Evolutionary conservation across 2,329 filamentous ascomycete species (phyloP).

Genomic region (Coniochaeta prunicola): DNA sequence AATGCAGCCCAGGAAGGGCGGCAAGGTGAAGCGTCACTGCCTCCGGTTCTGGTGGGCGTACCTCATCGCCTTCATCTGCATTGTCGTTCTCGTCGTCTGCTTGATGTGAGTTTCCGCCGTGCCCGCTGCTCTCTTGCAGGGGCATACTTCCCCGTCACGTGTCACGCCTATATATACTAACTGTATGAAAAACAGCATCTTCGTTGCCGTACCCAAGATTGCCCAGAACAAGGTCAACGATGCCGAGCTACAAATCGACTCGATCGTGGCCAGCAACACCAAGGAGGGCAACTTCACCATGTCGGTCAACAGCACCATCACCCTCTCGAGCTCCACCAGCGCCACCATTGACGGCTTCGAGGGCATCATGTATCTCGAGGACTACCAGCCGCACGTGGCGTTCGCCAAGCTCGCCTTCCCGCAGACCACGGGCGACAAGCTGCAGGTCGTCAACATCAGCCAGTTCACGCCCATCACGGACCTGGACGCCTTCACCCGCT

Average conservation of each 20-base stretch:
- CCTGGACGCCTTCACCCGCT: conserved; percentile 40
- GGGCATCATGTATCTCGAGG: conserved; percentile 48
- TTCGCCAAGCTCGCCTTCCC: conserved; percentile 48
- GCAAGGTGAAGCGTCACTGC: conserved; percentile 30
- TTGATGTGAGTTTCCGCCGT: conserved; percentile 46
- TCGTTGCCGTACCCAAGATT: conserved; percentile 48
- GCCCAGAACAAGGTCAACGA: conserved; percentile 49
- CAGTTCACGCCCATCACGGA: conserved; percentile 40
- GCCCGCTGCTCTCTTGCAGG: background rate
- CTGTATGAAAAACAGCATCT: conserved; percentile 34
- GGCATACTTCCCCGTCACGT: background rate
- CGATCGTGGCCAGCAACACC: conserved; percentile 41
- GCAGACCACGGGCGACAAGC: conserved; percentile 37
- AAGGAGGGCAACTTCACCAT: conserved; percentile 37
- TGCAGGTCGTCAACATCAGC: conserved; percentile 44
- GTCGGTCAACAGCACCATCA: conserved; percentile 49
- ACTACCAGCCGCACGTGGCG: conserved; percentile 34
- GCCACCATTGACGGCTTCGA: conserved; percentile 43
- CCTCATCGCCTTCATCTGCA: conserved; percentile 39
- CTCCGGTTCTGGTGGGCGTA: conserved; percentile 56
- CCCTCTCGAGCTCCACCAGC: conserved; percentile 41
- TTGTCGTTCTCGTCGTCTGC: conserved; percentile 48
- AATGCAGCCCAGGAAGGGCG: conserved; percentile 6
- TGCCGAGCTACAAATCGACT: conserved; percentile 43
- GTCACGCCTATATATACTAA: conserved; percentile 7